Base-by-base conservation (phyloP, 1,284 basidiomycete genomes). In the Puccinia coronata region DNA sequence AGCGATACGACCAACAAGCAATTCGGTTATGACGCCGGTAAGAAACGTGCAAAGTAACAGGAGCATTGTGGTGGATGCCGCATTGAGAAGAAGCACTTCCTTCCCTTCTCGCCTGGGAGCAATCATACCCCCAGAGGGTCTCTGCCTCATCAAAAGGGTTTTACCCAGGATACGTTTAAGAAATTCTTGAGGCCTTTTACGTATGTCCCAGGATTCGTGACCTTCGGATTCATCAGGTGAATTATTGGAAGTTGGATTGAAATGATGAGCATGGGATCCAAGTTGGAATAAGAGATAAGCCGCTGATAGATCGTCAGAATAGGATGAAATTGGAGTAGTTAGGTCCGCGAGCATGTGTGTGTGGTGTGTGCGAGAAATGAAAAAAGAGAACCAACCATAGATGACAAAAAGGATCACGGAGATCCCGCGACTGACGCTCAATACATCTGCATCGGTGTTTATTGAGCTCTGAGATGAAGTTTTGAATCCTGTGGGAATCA, bases 201-300 rank as follows among this genome's bases (percentile, higher is more conserved):
- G n/a, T n/a, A n/a, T n/a, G 71, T 82, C 81, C 75, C 72, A 31
- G 82, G 49, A 53, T 78, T 82, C 20, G 81, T 55, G 34, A 71
- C 70, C 55, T 71, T 39, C 0, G 81, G 20, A 23, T 41, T 81
- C 83, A 89, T 86, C 1, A 84, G 84, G 31, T 49, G 41, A 57
- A 11, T 9, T 51, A 47, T 16, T 51, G 5, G 87, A 84, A 59
- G 86, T 86, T 61, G 92, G 91, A 12, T 89, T 86, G 85, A 93
- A 96, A 8, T 95, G 87, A 47, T 88, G 86, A 65, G 92, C 89
- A 87, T 96, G 94, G 0, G 93, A 92, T 86, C 90, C 93, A 12
- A 96, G 90, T 85, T 95, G 93, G 89, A 96, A 96, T 67, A 92
- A 85, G 23, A 96, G 89, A 85, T 93, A 94, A 31, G 88, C 89